A percentile compares a stretch with the other conserved stretches of the same genome.
phyloP scores from a whole-genome alignment of 495 filamentous ascomycete species.

The Articulospora tetracladia region DNA sequence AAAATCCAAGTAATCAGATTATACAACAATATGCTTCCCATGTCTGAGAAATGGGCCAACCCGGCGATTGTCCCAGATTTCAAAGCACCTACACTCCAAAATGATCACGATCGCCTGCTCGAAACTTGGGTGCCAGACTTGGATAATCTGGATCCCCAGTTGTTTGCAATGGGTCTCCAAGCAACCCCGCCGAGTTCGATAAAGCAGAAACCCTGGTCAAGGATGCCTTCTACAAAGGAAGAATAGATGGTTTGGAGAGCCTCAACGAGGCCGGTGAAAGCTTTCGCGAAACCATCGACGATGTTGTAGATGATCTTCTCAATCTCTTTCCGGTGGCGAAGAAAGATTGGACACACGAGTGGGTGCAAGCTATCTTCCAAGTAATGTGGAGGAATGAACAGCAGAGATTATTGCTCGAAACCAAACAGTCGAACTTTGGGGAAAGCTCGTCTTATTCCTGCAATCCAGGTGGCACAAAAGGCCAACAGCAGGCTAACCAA shows the following conservation, averaged over 20 bases:
- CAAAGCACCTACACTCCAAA: too few species aligned
- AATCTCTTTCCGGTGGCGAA: neutral
- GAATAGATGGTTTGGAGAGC: neutral
- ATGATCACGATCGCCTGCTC: neutral
- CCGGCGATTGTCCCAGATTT: too few species aligned
- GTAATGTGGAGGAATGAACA: neutral
- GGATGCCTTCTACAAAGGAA: neutral
- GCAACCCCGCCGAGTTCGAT: neutral
- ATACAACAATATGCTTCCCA: too few species aligned
- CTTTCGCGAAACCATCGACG: neutral
- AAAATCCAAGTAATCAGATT: too few species aligned
- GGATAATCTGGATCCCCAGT: neutral
- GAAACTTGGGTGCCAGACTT: neutral
- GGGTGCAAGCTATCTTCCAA: neutral
- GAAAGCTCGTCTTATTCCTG: too few species aligned
- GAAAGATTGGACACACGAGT: neutral
- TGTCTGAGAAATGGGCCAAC: too few species aligned
- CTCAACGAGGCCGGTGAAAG: neutral
- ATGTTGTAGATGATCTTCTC: neutral
- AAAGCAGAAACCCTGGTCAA: neutral
- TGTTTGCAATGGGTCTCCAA: neutral
- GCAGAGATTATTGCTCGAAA: too few species aligned
- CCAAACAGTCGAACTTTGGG: neutral
- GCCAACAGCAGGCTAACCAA: too few species aligned
- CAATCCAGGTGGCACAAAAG: too few species aligned